These are phyloP conservation scores for Kregervanrija pseudodelftensis DNA, from an alignment of 805 yeast genomes.

Conservation along the genomic window DNA sequence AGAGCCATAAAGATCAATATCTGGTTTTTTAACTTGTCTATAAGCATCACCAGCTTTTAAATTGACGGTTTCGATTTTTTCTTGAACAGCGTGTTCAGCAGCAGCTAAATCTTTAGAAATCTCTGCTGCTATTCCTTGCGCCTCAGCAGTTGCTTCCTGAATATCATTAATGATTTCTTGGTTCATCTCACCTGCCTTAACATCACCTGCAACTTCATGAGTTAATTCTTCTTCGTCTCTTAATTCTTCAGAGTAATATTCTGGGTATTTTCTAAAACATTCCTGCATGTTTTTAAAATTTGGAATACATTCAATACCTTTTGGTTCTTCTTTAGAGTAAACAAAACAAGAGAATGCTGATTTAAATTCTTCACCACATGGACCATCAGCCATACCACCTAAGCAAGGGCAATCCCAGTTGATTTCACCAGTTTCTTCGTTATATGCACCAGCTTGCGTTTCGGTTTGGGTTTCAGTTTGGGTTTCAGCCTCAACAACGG, in stretches of 20 bases:
- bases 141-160: slow-evolving; percentile 15
- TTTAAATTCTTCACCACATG: slow-evolving; percentile 94
- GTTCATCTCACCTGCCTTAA: slow-evolving; percentile 12
- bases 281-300: slow-evolving; percentile 88
- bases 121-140: slow-evolving; percentile 13
- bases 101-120: not conserved
- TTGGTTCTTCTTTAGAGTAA: slow-evolving; percentile 89
- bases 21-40: slow-evolving; percentile 2
- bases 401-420: slow-evolving; percentile 99
- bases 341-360: slow-evolving; percentile 94
- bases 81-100: not conserved
- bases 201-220: slow-evolving; percentile 8
- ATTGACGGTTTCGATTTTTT: not conserved
- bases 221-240: slow-evolving; percentile 60
- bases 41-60: not conserved
- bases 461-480: slow-evolving; percentile 1
- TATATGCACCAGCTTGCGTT: slow-evolving; percentile 60
- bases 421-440: slow-evolving; percentile 97
- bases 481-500: not conserved
- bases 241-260: slow-evolving; percentile 86
- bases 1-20: slow-evolving; percentile 10
- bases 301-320: slow-evolving; percentile 91
- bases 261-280: slow-evolving; percentile 91
- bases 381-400: slow-evolving; percentile 98
- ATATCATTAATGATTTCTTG: slow-evolving; percentile 15